Base-by-base conservation (phyloP, 257 asterid genomes). In the Solanum medicagineum region DNA sequence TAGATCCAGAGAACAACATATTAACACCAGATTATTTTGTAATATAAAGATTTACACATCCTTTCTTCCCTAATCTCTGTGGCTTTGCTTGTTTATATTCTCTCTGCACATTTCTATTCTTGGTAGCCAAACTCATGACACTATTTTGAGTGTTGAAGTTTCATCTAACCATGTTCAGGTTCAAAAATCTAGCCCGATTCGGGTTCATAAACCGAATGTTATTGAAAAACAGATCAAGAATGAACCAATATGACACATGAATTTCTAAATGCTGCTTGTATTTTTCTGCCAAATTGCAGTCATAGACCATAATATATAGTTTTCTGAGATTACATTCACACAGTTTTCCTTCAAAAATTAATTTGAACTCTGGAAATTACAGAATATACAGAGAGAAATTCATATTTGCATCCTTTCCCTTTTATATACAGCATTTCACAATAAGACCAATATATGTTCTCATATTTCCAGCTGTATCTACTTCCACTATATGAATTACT, bases 341-440 rank as follows among this genome's bases (percentile, higher is more conserved):
- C 3, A 74, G 42, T 47, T 32, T 32, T 74, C 81, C 79, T 14
- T 47, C 6, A n/a, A 24, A 22, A 74, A 24, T 47, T 45, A n/a
- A 74, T 47, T 74, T 6, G 4, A 49, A 45, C 59, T 74, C 42
- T 74, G 59, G 40, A 22, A 74, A 47, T 44, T 47, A 47, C 40
- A 47, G 42, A 74, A 74, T 86, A 80, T 88, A 80, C 89, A 88
- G 7, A 84, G 56, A 85, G 85, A 60, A 81, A 84, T 85, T 36
- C 60, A 74, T 51, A 74, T 74, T 74, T 47, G 81, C 81, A 47
- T 74, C 80, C 56, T 82, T 59, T 32, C 85, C 80, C 85, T 84
- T 73, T 83, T 85, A 89, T 89, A 75, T 85, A 89, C 80, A 87
- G 36, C 85, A 84, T 65, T 77, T 70, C 63, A 86, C 36, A 54